phyloP scores from a whole-genome alignment of 2,329 filamentous ascomycete genomes.

The Albophoma yamanashiensis region DNA sequence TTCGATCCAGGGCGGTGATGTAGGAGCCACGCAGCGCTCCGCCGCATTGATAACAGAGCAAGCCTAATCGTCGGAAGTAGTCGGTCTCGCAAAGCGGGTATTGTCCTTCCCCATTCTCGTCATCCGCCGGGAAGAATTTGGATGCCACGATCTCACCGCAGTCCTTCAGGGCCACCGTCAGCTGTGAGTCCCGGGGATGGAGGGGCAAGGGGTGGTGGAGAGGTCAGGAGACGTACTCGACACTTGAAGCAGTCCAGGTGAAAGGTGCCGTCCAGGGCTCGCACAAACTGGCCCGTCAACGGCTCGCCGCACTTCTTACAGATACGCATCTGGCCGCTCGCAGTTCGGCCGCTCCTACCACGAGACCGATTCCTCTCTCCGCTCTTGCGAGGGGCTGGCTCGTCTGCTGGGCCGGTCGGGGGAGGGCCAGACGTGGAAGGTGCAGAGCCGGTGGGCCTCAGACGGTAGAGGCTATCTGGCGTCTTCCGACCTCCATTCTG shows the following conservation, averaged over 20 bases:
- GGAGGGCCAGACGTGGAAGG: conserved; percentile 19
- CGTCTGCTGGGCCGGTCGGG: conserved; percentile 24
- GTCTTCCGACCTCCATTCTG: conserved; percentile 25
- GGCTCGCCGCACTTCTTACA: conserved; percentile 85
- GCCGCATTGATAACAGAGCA: conserved; percentile 86
- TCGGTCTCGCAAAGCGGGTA: conserved; percentile 97
- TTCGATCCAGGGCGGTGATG: conserved; percentile 93
- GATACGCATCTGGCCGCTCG: conserved; percentile 50
- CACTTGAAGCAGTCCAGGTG: conserved; percentile 98
- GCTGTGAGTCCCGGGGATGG: conserved; percentile 2
- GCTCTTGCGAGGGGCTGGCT: conserved; percentile 33
- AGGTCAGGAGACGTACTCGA: conserved; percentile 49
- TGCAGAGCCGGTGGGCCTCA: conserved; percentile 23
- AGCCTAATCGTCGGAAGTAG: conserved; percentile 85
- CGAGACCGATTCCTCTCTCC: conserved; percentile 48
- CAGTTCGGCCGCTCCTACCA: conserved; percentile 40
- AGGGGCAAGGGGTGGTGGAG: background rate
- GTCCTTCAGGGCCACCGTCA: conserved; percentile 47
- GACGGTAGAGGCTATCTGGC: conserved; percentile 23
- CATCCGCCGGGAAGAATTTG: conserved; percentile 96
- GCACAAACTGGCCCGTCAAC: conserved; percentile 90
- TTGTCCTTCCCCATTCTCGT: conserved; percentile 73
- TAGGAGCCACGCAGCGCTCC: conserved; percentile 92
- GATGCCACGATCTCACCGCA: conserved; percentile 95
- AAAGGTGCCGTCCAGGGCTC: conserved; percentile 85